Percentiles rank a stretch among this genome's conserved stretches.
These are phyloP conservation scores for Aspergillus aculeatus DNA, from an alignment of 2,329 filamentous ascomycete genomes.

Conservation along the genomic window DNA sequence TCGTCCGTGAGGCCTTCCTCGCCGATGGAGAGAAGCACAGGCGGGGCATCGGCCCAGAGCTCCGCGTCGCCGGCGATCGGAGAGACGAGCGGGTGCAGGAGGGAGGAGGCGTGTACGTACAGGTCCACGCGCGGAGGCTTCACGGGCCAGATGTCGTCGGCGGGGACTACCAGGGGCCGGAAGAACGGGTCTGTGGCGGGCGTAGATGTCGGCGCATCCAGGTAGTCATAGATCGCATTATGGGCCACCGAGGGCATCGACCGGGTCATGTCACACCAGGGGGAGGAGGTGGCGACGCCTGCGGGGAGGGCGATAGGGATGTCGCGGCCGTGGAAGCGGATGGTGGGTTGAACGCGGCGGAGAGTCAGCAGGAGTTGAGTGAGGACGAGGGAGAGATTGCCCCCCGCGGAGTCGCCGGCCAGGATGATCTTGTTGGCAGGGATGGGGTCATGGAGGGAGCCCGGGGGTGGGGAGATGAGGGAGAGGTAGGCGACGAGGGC, in stretches of 20 bases:
- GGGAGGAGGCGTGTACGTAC: slow-evolving; percentile 39
- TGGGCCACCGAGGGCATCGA: slow-evolving; percentile 41
- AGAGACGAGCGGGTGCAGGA: slow-evolving; percentile 43
- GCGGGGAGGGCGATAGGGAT: slow-evolving; percentile 43
- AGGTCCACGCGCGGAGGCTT: slow-evolving; percentile 45
- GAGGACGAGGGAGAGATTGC: slow-evolving; percentile 42
- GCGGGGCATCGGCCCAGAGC: slow-evolving; percentile 43
- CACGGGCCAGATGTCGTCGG: slow-evolving; percentile 42
- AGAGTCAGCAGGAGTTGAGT: slow-evolving; percentile 46
- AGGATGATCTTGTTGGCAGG: slow-evolving; percentile 46
- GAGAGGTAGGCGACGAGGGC: slow-evolving; percentile 49
- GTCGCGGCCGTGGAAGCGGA: slow-evolving; percentile 43
- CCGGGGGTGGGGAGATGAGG: slow-evolving; percentile 45
- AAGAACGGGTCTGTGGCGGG: slow-evolving; percentile 23
- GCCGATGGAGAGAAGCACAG: slow-evolving; percentile 42
- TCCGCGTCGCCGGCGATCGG: slow-evolving; percentile 37
- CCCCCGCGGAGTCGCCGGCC: slow-evolving; percentile 49
- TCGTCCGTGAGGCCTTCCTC: slow-evolving; percentile 47
- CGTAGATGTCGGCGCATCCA: slow-evolving; percentile 31
- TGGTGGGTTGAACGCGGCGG: slow-evolving; percentile 31
- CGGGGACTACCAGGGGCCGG: slow-evolving; percentile 27
- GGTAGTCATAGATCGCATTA: slow-evolving; percentile 44
- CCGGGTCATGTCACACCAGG: slow-evolving; percentile 45
- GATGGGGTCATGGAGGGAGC: slow-evolving; percentile 43
- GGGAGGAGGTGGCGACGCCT: slow-evolving; percentile 40